Evolutionary conservation across 768 basidiomycete species (phyloP), one percentile per base, ranked within the genome.

Genomic region (Crassisporium funariophilum): DNA sequence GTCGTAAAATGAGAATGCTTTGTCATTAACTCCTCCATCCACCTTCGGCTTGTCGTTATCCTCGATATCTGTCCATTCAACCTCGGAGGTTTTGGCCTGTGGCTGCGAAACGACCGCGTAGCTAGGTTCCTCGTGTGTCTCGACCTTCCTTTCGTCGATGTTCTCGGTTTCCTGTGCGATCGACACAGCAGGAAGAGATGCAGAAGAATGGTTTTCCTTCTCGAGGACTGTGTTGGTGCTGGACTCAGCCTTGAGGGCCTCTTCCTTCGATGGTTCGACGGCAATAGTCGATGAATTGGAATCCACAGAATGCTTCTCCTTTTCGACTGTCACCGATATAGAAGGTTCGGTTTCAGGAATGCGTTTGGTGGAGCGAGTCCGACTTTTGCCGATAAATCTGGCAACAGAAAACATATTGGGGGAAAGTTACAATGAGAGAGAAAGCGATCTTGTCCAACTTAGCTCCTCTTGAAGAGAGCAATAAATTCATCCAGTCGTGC

Each of bases 361-460:
- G 31, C 42, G 42, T 9, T 43, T 43, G 7, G 25, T 22, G 11
- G 42, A 12, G 21, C 42, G 42, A 10, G 42, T 15, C 21, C 29
- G 29, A n/a, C 36, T 46, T 19, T 34, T 31, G 13, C 44, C 44
- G 22, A 46, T 35, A 17, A 53, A 49, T 37, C 34, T 53, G 25
- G 52, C 37, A 33, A 53, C 47, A 15, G 52, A 41, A 20, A 49
- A 49, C 37, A 53, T n/a, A n/a, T n/a, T n/a, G n/a, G n/a, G n/a
- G n/a, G n/a, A n/a, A n/a, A n/a, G n/a, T n/a, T n/a, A n/a, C n/a
- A n/a, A n/a, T n/a, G n/a, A n/a, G n/a, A n/a, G n/a, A n/a, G n/a
- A n/a, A n/a, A n/a, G n/a, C n/a, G n/a, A n/a, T n/a, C n/a, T n/a
- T n/a, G n/a, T n/a, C n/a, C n/a, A n/a, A n/a, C n/a, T n/a, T n/a